Evolutionary conservation across 2,329 filamentous ascomycete genomes (phyloP), one percentile per base, ranked within the genome.

Genomic region (Penicillium crustosum): DNA sequence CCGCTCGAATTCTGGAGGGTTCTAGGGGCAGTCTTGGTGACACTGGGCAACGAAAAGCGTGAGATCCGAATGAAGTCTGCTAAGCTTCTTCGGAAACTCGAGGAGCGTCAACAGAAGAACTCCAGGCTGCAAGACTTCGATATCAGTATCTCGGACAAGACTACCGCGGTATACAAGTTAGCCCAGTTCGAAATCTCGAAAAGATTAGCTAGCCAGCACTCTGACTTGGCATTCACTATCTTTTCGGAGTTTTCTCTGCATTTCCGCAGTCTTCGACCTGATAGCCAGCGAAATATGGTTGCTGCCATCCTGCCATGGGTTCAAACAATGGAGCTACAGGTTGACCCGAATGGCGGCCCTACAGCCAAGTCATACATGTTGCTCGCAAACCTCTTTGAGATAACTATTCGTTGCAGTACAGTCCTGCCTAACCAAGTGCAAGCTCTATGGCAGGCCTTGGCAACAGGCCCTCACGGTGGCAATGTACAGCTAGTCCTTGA

Each of bases 111-210:
- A 63, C 85, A 88, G 62, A 89, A 90, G 64, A 94, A 86, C 63
- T 96, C 93, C 1, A 95, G 95, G 70, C 86, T 99, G 7, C 91
- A 96, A 71, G 94, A 99, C 72, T 95, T 97, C 58, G 94, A 99
- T 69, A 97, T 99, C 68, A 97, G 93, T 72, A 94, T 99, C 57
- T 95, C 93, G 0, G 95, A 99, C 77, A 97, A 97, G 77, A 99
- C 95, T 0, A 96, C 96, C 64, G 93, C 93, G 0, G 93, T 99
- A 3, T 99, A 97, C 77, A 99, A 99, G 77, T 82, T 95, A 44
- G 94, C 95, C 0, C 94, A 99, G 70, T 97, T 97, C 64, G 93
- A 97, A 71, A 95, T 96, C 23, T 97, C 94, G 0, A 92, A 93
- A 68, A 84, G 93, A 21, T 83, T 99, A 39, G 90, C 93, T 1